phyloP scores from a whole-genome alignment of 2,329 filamentous ascomycete genomes.

The Trichothecium roseum region DNA sequence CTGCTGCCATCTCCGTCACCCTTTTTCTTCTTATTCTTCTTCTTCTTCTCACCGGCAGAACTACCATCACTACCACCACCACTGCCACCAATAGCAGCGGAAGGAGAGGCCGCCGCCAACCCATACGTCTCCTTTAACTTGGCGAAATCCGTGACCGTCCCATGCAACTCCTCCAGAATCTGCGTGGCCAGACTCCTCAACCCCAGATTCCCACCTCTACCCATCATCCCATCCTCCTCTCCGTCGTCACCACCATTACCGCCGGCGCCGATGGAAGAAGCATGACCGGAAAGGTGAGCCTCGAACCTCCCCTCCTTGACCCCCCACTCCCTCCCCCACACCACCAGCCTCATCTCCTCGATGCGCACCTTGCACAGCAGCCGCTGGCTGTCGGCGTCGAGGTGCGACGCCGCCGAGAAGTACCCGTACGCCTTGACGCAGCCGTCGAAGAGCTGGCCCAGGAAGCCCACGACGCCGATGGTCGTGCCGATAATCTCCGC shows the following conservation, averaged over 20 bases:
- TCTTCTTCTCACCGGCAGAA: slow-evolving; percentile 6
- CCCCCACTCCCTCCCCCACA: slow-evolving; percentile 38
- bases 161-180: slow-evolving; percentile 30
- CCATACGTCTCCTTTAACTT: slow-evolving; percentile 32
- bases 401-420: slow-evolving; percentile 29
- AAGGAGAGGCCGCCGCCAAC: slow-evolving; percentile 21
- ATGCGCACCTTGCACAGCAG: slow-evolving; percentile 37
- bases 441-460: slow-evolving; percentile 35
- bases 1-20: slow-evolving; percentile 13
- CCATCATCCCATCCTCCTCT: slow-evolving; percentile 3
- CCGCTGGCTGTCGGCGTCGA: slow-evolving; percentile 31
- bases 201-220: slow-evolving; percentile 23
- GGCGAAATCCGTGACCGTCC: slow-evolving; percentile 32
- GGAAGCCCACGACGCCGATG: slow-evolving; percentile 30
- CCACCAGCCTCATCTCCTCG: slow-evolving; percentile 36
- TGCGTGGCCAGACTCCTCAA: slow-evolving; percentile 27
- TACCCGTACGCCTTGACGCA: slow-evolving; percentile 34
- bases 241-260: too few species aligned
- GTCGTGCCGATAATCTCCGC: slow-evolving; percentile 31
- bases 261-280: too few species aligned
- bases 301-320: slow-evolving; percentile 33
- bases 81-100: slow-evolving; percentile 13
- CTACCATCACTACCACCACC: slow-evolving; percentile 13
- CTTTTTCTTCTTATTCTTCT: slow-evolving; percentile 8
- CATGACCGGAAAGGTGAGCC: slow-evolving; percentile 28